Conservation (phyloP, 2,329 filamentous ascomycete species). For the Colletotrichum eremochloae region DNA sequence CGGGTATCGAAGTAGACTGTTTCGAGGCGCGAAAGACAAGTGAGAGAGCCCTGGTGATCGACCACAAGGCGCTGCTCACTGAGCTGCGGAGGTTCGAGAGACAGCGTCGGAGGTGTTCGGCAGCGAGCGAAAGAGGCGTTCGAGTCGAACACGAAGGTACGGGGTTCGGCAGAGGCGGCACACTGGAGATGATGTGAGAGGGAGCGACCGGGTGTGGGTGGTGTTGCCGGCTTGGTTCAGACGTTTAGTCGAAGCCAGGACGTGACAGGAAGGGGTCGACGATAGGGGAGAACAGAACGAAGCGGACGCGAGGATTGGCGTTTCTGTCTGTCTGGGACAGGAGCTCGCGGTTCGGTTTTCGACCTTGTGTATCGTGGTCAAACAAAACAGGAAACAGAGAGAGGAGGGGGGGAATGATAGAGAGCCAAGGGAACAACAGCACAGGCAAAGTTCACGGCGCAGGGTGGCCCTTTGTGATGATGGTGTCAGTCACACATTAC, state of each 20-base stretch:
- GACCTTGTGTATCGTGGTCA: slow-evolving; percentile 31
- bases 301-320: slow-evolving; percentile 8
- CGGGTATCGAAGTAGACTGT: slow-evolving; percentile 43
- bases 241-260: slow-evolving; percentile 17
- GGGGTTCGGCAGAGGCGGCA: not conserved
- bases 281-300: slow-evolving; percentile 16
- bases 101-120: slow-evolving; percentile 14
- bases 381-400: slow-evolving; percentile 24
- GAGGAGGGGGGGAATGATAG: not conserved
- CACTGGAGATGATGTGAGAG: slow-evolving; percentile 10
- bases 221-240: slow-evolving; percentile 7
- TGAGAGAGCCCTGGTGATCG: slow-evolving; percentile 20
- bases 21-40: slow-evolving; percentile 23
- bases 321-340: slow-evolving; percentile 21
- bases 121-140: slow-evolving; percentile 11
- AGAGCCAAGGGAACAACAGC: slow-evolving; percentile 22
- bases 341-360: slow-evolving; percentile 26
- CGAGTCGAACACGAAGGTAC: not conserved
- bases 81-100: slow-evolving; percentile 1
- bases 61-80: slow-evolving; percentile 17
- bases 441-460: slow-evolving; percentile 39
- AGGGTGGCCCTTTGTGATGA: slow-evolving; percentile 42
- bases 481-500: slow-evolving; percentile 38
- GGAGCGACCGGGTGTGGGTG: slow-evolving; percentile 12
- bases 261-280: slow-evolving; percentile 20